phyloP scores from a whole-genome alignment of 805 yeast genomes.

The Zygoascus bituminiphila region DNA sequence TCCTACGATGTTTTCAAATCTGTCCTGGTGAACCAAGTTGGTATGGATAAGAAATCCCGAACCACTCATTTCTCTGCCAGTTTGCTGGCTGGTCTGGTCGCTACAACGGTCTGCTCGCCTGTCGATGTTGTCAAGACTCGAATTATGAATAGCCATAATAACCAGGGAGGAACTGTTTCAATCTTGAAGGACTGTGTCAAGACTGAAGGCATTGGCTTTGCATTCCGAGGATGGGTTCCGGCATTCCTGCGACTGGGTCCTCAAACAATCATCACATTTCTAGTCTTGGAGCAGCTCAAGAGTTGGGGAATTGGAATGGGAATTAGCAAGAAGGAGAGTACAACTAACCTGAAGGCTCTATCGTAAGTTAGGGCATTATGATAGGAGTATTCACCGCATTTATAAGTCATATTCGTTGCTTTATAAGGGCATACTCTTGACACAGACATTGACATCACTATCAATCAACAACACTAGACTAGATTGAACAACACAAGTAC shows the following conservation, averaged over 20 bases:
- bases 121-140: constrained; percentile 87
- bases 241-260: constrained; percentile 83
- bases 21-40: constrained; percentile 41
- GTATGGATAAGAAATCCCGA: constrained; percentile 51
- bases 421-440: too few species aligned
- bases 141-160: constrained; percentile 56
- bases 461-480: too few species aligned
- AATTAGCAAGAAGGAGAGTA: background rate
- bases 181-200: constrained; percentile 50
- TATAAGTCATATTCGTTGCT: too few species aligned
- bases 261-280: constrained; percentile 35
- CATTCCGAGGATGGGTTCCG: constrained; percentile 90
- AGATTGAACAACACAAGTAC: too few species aligned
- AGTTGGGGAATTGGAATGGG: constrained; percentile 15
- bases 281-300: constrained; percentile 33
- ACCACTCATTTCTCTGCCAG: constrained; percentile 74
- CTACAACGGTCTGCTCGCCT: constrained; percentile 88
- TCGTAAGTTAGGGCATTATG: too few species aligned
- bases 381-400: too few species aligned
- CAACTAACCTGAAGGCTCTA: background rate
- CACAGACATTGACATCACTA: too few species aligned
- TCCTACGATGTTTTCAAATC: constrained; percentile 72
- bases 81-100: constrained; percentile 74
- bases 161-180: constrained; percentile 38
- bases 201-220: constrained; percentile 65